Conservation (phyloP, 2,329 filamentous ascomycete genomes). For the Pyrenophora seminiperda region DNA sequence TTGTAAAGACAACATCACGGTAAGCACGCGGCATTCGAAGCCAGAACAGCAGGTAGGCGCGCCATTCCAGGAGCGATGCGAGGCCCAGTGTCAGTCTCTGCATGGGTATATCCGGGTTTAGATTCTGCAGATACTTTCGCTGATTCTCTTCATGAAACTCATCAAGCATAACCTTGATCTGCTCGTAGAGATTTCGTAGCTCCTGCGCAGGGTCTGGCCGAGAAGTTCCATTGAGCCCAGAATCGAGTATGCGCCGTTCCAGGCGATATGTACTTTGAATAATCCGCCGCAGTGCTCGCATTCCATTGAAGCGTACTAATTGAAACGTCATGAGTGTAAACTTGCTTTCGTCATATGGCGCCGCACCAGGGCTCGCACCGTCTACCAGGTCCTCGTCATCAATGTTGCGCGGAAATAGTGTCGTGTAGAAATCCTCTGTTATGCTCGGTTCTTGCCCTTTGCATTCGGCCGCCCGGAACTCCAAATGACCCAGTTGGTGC, state of each 20-base stretch:
- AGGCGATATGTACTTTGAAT: slow-evolving; percentile 47
- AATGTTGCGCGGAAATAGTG: slow-evolving; percentile 45
- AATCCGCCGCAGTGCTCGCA: slow-evolving; percentile 42
- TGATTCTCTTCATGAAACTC: slow-evolving; percentile 43
- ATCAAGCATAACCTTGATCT: slow-evolving; percentile 46
- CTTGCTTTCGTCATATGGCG: slow-evolving; percentile 39
- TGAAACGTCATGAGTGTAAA: slow-evolving; percentile 47
- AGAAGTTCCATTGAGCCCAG: slow-evolving; percentile 39
- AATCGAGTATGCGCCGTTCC: slow-evolving; percentile 45
- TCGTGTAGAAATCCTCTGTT: slow-evolving; percentile 47
- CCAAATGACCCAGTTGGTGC: slow-evolving; percentile 48
- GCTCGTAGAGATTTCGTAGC: slow-evolving; percentile 40
- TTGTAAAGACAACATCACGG: slow-evolving; percentile 44
- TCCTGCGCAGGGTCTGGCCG: slow-evolving; percentile 44
- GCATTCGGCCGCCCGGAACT: slow-evolving; percentile 47
- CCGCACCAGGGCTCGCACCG: slow-evolving; percentile 38
- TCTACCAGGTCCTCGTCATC: slow-evolving; percentile 49
- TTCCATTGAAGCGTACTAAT: slow-evolving; percentile 43
- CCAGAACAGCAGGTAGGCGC: slow-evolving; percentile 48
- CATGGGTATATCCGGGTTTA: slow-evolving; percentile 38
- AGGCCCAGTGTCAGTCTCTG: slow-evolving; percentile 41
- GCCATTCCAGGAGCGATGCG: slow-evolving; percentile 44
- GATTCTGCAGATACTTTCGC: slow-evolving; percentile 40
- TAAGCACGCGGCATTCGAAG: slow-evolving; percentile 47
- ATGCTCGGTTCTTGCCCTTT: slow-evolving; percentile 48